Conservation (phyloP, 768 basidiomycete genomes). For the Pisolithus sp. region DNA sequence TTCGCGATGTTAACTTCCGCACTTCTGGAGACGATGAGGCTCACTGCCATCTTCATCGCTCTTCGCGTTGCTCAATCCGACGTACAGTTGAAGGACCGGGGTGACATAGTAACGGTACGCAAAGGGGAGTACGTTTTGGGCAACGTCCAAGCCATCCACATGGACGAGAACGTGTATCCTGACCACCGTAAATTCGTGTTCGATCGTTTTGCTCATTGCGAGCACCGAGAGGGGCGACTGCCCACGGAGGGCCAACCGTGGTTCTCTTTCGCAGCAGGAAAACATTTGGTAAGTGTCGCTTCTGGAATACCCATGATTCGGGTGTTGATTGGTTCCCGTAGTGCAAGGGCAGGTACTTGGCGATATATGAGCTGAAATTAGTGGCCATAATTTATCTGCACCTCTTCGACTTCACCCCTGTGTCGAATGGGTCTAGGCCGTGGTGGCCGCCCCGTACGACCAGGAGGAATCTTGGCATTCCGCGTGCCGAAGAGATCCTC, state of each 20-base stretch:
- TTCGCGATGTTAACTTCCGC: constrained; percentile 2
- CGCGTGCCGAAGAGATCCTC: not conserved
- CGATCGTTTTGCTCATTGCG: constrained; percentile 16
- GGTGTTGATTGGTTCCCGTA: not conserved
- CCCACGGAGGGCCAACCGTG: constrained; percentile 12
- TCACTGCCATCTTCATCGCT: not conserved
- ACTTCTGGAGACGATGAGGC: no score
- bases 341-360: not conserved
- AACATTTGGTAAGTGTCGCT: constrained; percentile 9
- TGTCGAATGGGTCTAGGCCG: not conserved
- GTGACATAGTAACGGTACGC: constrained; percentile 13
- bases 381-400: not conserved
- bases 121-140: constrained; percentile 18
- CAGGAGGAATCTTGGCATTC: not conserved
- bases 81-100: not conserved
- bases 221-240: constrained; percentile 10
- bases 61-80: constrained; percentile 3
- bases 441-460: not conserved
- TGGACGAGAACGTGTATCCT: constrained; percentile 10
- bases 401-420: not conserved
- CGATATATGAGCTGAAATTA: not conserved
- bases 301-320: no score
- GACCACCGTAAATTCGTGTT: constrained; percentile 12
- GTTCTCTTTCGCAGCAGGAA: constrained; percentile 13
- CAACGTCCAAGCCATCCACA: constrained; percentile 16